Evolutionary conservation across 345 rosid species (phyloP), one percentile per base, ranked within the genome.

Genomic region (Citrus maxima): DNA sequence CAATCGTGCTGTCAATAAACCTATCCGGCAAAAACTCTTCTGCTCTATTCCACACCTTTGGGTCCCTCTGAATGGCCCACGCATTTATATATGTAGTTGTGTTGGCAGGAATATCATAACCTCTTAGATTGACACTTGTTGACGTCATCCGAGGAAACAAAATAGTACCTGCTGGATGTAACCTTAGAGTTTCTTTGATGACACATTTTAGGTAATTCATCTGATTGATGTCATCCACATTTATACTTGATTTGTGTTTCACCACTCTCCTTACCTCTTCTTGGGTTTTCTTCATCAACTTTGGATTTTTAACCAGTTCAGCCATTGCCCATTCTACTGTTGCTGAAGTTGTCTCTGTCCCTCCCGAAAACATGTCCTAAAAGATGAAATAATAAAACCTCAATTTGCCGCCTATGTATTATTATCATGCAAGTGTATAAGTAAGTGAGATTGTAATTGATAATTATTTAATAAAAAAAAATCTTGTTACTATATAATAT

Each of bases 21-120:
- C 78, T 73, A 62, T 73, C 78, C 3, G 82, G 82, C 4, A 55
- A n/a, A 54, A 71, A 72, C 35, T 71, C 76, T 49, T 63, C 65
- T 1, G 65, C 35, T 34, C 64, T 35, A 5, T 72, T 56, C 81
- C 81, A 78, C 2, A 30, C 2, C 21, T 51, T 19, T 6, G 77
- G 80, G n/a, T 73, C 77, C 65, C 66, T 79, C 3, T 73, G 72
- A 38, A 79, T 56, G 27, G 81, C 77, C 77, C 67, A 63, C 10
- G 42, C 73, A 73, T 65, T 73, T 25, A 72, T 22, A 4, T 63
- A 27, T n/a, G 66, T 67, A 9, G 12, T 65, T 1, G 77, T 79
- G 0, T 73, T 66, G 4, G 66, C 38, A 25, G 77, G 74, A 46
- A 79, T n/a, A 38, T 58, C 59, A 42, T 51, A 74, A 8, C 78